Conservation (phyloP, 2,329 filamentous ascomycete species). For the Stachybotrys chlorohalonatus region DNA sequence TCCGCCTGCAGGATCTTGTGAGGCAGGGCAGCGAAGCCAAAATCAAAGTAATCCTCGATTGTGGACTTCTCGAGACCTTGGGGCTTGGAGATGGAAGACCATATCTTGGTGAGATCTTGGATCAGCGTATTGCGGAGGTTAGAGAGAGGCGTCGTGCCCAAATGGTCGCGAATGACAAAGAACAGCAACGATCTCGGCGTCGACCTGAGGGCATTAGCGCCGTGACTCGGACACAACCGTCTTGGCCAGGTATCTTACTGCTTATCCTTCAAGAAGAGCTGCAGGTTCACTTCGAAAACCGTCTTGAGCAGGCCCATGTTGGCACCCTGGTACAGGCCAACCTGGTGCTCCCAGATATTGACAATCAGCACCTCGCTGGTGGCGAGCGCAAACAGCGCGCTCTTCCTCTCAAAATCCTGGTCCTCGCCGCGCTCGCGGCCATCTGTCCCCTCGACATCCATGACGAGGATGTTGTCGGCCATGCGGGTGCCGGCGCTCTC, state of each 20-base stretch:
- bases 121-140: constrained; percentile 87
- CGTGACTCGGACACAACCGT: background rate
- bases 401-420: constrained; percentile 98
- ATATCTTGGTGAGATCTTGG: constrained; percentile 85
- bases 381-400: constrained; percentile 89
- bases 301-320: constrained; percentile 99
- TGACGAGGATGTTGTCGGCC: constrained; percentile 97
- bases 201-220: constrained; percentile 43
- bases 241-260: constrained; percentile 47
- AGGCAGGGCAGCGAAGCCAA: constrained; percentile 88
- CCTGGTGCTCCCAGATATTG: constrained; percentile 99
- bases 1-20: constrained; percentile 96
- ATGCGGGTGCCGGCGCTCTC: constrained; percentile 49
- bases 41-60: constrained; percentile 98
- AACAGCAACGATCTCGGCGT: constrained; percentile 87
- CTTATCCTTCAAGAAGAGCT: constrained; percentile 92
- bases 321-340: constrained; percentile 93
- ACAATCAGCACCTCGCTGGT: constrained; percentile 97
- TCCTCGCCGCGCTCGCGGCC: constrained; percentile 94
- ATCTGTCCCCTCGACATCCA: constrained; percentile 98
- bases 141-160: constrained; percentile 80
- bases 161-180: constrained; percentile 96
- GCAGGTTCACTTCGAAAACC: constrained; percentile 96
- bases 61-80: constrained; percentile 75
- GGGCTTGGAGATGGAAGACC: constrained; percentile 88